Percentiles rank a stretch among this genome's conserved stretches.
Evolutionary conservation across 192 early-diverging fungal species (phyloP).

Genomic region (Podila minutissima): DNA sequence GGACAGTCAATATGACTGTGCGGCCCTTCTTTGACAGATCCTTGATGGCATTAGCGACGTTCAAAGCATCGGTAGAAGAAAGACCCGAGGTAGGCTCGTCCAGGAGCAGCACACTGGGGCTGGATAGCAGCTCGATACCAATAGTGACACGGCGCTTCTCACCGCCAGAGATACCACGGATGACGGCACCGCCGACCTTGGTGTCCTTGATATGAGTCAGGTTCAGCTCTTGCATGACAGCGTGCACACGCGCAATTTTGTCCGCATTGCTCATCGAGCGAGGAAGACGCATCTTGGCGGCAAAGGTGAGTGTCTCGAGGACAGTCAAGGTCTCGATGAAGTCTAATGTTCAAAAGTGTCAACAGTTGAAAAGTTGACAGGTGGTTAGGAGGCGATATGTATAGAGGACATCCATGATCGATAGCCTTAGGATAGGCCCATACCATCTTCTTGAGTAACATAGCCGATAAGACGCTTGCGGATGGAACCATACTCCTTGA

Average conservation of each 20-base stretch:
- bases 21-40: constrained; percentile 83
- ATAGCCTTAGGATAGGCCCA: no score
- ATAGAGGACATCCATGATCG: no score
- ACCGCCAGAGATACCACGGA: constrained; percentile 79
- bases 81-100: constrained; percentile 82
- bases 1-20: constrained; percentile 92
- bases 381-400: no score
- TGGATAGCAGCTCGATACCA: constrained; percentile 76
- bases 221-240: constrained; percentile 67
- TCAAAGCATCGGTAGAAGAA: constrained; percentile 76
- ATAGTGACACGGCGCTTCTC: constrained; percentile 80
- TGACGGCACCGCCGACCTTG: constrained; percentile 67
- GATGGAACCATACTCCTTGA: constrained; percentile 63
- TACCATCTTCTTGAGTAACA: constrained; percentile 66
- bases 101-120: constrained; percentile 72
- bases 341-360: constrained; percentile 1
- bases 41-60: constrained; percentile 94
- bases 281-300: constrained; percentile 59
- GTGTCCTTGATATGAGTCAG: constrained; percentile 76
- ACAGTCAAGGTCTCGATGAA: constrained; percentile 70
- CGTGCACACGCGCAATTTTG: constrained; percentile 58
- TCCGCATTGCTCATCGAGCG: constrained; percentile 49
- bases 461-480: constrained; percentile 68
- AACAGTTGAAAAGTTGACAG: background rate
- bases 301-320: constrained; percentile 77